Evolutionary conservation across 2,329 filamentous ascomycete genomes (phyloP), one percentile per base, ranked within the genome.

Genomic region (Pestalotiopsis sp.): DNA sequence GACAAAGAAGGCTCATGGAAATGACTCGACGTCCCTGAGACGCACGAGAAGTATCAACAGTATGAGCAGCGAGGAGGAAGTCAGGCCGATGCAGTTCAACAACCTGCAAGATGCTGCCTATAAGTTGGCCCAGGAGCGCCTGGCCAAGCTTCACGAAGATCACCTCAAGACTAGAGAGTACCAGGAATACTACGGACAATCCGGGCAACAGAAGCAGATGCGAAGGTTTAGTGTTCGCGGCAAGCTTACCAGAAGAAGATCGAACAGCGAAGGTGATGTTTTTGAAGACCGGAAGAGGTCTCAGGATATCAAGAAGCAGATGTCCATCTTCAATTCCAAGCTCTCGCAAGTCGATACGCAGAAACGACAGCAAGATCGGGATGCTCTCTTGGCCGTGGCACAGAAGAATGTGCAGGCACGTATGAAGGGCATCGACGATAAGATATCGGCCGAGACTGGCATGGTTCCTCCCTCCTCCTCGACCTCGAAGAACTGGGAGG

Each of bases 71-170:
- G 77, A 79, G 62, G 81, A 79, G 70, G 80, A 71, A 27, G 77
- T 75, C 4, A 85, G 88, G 68, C 82, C 90, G 6, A 87, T 86
- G 74, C 83, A 85, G 49, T 83, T 86, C 70, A 80, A 89, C 71
- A 91, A 90, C 70, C 85, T 98, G 1, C 94, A 98, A 77, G 94
- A 97, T 75, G 91, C 92, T 5, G 95, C 95, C 0, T 94, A 96
- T 75, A 94, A 91, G 75, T 88, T 96, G 67, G 95, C 95, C 0
- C 90, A 95, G 68, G 93, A 97, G 78, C 90, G 94, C 45, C 83
- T 98, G 27, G 89, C 93, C 4, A 95, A 92, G 77, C 89, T 98
- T 69, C 90, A 95, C 56, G 87, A 92, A 68, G 91, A 95, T 68
- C 85, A 91, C 73, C 82, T 86, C 65, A 86, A 89, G 70, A 85